A percentile compares a stretch with the other conserved stretches of the same genome.
Conservation (phyloP, 83 land plant species). For the Diphasiastrum complanatum region DNA sequence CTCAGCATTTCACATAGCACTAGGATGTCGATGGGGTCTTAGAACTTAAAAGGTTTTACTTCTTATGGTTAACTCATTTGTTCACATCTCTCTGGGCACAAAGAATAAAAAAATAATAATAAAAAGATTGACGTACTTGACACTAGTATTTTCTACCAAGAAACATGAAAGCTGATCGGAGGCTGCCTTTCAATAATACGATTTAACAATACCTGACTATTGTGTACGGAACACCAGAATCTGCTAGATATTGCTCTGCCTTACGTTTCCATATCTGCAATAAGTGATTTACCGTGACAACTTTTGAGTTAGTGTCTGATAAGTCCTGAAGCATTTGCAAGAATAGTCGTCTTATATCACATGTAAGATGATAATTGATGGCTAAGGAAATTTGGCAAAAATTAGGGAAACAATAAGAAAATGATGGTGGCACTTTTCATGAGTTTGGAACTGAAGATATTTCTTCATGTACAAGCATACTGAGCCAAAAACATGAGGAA, state of each 20-base stretch:
- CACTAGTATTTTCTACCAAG: background rate
- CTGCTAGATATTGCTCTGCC: constrained; percentile 86
- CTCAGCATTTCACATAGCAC: too few species aligned
- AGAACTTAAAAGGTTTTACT: too few species aligned
- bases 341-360: constrained; percentile 1
- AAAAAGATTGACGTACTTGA: background rate
- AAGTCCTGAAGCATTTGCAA: background rate
- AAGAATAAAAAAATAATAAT: background rate
- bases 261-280: constrained; percentile 90
- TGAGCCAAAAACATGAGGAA: too few species aligned
- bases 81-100: too few species aligned
- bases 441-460: too few species aligned
- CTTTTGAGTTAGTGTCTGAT: background rate
- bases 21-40: too few species aligned
- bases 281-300: background rate
- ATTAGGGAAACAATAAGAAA: too few species aligned
- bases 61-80: too few species aligned
- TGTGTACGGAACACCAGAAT: constrained; percentile 91
- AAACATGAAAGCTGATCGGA: background rate
- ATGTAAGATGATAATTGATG: background rate
- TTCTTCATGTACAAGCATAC: too few species aligned
- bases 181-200: too few species aligned
- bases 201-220: constrained; percentile 57
- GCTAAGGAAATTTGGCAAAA: too few species aligned
- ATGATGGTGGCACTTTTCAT: too few species aligned